Conservation (phyloP, 495 filamentous ascomycete species). For the Pseudomonodictys pantanalensis region DNA sequence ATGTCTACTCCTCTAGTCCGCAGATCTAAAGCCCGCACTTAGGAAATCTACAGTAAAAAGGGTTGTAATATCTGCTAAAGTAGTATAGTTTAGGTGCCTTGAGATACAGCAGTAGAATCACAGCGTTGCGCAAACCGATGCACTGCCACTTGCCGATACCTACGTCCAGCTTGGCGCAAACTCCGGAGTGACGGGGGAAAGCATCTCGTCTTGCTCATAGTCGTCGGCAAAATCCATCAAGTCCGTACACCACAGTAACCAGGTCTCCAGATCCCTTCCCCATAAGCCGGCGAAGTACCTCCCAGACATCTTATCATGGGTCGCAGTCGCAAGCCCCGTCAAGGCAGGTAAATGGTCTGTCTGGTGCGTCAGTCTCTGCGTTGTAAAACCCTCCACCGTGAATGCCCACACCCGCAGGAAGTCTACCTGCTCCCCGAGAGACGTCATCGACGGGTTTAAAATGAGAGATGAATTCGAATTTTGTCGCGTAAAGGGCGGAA, state of each 20-base stretch:
- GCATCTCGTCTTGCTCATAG: too few species aligned
- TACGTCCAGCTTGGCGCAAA: too few species aligned
- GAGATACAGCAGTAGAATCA: too few species aligned
- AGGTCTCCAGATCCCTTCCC: not conserved
- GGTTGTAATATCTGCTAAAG: too few species aligned
- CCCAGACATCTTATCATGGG: not conserved
- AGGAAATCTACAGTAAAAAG: too few species aligned
- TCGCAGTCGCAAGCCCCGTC: not conserved
- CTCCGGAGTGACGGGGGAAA: too few species aligned
- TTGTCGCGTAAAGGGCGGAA: not conserved
- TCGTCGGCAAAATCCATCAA: too few species aligned
- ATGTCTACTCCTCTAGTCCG: too few species aligned
- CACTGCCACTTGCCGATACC: too few species aligned
- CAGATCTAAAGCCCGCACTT: too few species aligned
- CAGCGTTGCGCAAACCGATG: too few species aligned
- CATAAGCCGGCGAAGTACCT: not conserved
- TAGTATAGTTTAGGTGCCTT: too few species aligned
- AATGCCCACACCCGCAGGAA: not conserved
- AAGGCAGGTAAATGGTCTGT: not conserved
- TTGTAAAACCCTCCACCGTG: not conserved
- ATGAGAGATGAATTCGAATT: not conserved
- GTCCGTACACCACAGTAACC: not conserved
- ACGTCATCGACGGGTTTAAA: not conserved
- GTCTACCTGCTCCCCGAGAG: not conserved
- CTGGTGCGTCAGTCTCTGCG: not conserved